Evolutionary conservation across 768 basidiomycete species (phyloP).

Genomic region (Tricholoma furcatifolium): DNA sequence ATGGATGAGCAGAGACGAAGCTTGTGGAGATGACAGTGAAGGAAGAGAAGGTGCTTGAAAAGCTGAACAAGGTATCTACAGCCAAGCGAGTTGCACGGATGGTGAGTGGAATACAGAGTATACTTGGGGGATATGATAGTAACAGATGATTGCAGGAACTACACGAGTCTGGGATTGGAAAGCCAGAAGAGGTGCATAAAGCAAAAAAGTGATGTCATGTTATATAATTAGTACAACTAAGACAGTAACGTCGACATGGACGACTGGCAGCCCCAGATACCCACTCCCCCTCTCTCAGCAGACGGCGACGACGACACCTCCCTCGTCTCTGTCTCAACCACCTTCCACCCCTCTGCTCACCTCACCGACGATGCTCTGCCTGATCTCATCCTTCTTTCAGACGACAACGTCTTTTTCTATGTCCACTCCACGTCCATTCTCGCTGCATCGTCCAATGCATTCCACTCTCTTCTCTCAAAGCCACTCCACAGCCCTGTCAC

Average conservation of each 20-base stretch:
- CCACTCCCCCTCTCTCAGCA: slow-evolving; percentile 61
- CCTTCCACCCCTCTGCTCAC: slow-evolving; percentile 73
- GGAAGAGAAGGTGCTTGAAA: slow-evolving; percentile 80
- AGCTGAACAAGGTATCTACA: slow-evolving; percentile 85
- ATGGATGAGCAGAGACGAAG: slow-evolving; percentile 54
- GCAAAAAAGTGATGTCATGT: slow-evolving; percentile 42
- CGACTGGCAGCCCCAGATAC: slow-evolving; percentile 62
- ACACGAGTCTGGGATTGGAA: slow-evolving; percentile 87
- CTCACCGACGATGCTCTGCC: slow-evolving; percentile 48
- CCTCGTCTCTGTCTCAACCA: slow-evolving; percentile 77
- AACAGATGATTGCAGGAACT: slow-evolving; percentile 56
- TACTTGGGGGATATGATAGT: background rate
- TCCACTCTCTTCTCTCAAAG: slow-evolving; percentile 56
- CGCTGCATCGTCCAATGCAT: slow-evolving; percentile 59
- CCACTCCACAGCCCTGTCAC: slow-evolving; percentile 58
- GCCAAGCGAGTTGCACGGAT: slow-evolving; percentile 93
- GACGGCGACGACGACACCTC: slow-evolving; percentile 43
- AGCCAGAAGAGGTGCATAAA: slow-evolving; percentile 80
- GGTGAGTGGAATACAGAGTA: slow-evolving; percentile 47
- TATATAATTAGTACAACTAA: too few species aligned
- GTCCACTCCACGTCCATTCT: slow-evolving; percentile 63
- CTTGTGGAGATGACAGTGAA: slow-evolving; percentile 73
- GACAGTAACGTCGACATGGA: too few species aligned
- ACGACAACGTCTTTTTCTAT: slow-evolving; percentile 84
- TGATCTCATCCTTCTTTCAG: slow-evolving; percentile 65